phyloP scores from a whole-genome alignment of 2,329 filamentous ascomycete species.

The Colletotrichum sojae region DNA sequence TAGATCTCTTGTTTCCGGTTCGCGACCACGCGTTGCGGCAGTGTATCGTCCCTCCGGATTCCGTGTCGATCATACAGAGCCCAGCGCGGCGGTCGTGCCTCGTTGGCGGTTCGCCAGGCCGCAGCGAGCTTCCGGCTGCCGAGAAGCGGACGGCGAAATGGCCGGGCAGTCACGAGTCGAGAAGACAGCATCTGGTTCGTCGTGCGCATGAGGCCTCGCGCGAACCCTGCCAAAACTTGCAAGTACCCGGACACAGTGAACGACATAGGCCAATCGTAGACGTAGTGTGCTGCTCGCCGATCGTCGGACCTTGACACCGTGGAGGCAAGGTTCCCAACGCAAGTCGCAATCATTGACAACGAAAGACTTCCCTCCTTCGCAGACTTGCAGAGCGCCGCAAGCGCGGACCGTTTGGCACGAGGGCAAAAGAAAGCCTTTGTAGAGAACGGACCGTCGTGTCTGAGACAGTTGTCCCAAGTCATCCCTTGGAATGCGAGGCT shows the following conservation, averaged over 20 bases:
- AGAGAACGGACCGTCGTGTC: constrained; percentile 23
- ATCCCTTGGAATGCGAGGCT: not conserved
- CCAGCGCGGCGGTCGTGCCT: constrained; percentile 10
- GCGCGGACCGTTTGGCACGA: constrained; percentile 20
- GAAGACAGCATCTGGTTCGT: not conserved
- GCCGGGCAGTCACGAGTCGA: constrained; percentile 12
- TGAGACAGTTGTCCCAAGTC: constrained; percentile 1
- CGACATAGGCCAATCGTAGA: not conserved
- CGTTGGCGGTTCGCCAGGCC: constrained; percentile 8
- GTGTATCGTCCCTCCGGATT: constrained; percentile 36
- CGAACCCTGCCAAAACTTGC: not conserved
- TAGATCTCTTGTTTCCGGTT: constrained; percentile 22
- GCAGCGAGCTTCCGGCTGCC: constrained; percentile 11
- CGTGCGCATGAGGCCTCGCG: not conserved
- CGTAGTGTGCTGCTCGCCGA: not conserved
- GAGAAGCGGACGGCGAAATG: constrained; percentile 1
- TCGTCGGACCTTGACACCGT: constrained; percentile 21
- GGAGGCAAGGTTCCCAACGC: constrained; percentile 1
- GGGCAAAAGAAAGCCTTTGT: constrained; percentile 29
- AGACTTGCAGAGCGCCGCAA: constrained; percentile 18
- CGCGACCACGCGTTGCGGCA: constrained; percentile 26
- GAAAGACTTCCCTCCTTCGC: not conserved
- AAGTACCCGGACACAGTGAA: not conserved
- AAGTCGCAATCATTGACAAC: not conserved
- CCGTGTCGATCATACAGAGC: constrained; percentile 38